Base-by-base conservation (phyloP, 2,329 filamentous ascomycete species). In the Diaporthe humulicola region DNA sequence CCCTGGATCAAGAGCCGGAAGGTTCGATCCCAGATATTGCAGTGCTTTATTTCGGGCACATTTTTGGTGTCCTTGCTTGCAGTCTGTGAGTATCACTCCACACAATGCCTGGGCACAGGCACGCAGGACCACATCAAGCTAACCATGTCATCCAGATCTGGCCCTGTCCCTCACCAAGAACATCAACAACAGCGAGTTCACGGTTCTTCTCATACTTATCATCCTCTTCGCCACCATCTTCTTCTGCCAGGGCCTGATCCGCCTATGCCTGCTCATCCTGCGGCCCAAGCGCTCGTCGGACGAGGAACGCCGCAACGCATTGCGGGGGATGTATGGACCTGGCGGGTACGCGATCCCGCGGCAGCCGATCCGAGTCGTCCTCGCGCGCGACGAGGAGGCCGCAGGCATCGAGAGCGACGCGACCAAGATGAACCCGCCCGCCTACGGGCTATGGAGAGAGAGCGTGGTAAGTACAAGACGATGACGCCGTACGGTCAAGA, bases 361-460 rank as follows among this genome's bases (percentile, higher is more conserved):
- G 12, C 87, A 90, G 36, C 95, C 95, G 1, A 97, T 98, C 76
- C 92, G 89, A 54, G 94, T 98, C 15, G 90, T 94, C 25, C 87
- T 96, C 60, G 91, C 92, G 2, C 88, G 90, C 54, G 95, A 97
- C 80, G 93, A 96, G 79, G 94, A 95, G 79, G 89, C 90, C 25
- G 88, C 86, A 2, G 90, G 88, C 4, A 82, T 88, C 71, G 88
- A 90, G 73, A 89, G 87, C 69, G 88, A 91, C 74, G 85, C 88
- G 0, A 84, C 85, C 56, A 91, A 92, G 78, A 77, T 88, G 28
- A 90, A 92, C 12, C 95, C 96, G 5, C 95, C 96, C 0, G 95
- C 95, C 2, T 98, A 98, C 81, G 95, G 95, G 0, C 85, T 95
- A 1, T 97, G 95, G 94, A 88, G 95, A 70, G 92, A 93, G 82